Conservation (phyloP, 768 basidiomycete species). For the Pleurotus tuoliensis region DNA sequence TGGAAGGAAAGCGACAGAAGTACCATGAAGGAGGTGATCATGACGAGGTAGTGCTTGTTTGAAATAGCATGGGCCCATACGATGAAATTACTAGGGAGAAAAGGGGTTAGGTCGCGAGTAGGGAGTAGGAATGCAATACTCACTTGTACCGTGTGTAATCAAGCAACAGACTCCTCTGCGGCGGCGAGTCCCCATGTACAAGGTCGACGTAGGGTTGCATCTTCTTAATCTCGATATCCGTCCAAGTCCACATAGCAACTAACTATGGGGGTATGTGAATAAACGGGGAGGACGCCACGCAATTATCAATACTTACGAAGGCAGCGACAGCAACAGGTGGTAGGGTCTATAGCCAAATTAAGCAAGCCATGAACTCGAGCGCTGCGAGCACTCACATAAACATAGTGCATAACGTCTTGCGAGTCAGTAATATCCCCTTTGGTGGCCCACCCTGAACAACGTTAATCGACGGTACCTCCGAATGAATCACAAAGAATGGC, state of each 20-base stretch:
- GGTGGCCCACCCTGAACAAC: conserved; percentile 39
- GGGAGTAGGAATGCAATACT: conserved; percentile 4
- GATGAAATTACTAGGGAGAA: conserved; percentile 36
- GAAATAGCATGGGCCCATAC: conserved; percentile 42
- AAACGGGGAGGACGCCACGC: too few species aligned
- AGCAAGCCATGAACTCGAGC: background rate
- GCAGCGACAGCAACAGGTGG: conserved; percentile 50
- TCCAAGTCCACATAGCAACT: conserved; percentile 52
- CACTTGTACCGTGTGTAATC: conserved; percentile 55
- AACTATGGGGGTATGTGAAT: conserved; percentile 21
- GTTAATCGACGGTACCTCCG: background rate
- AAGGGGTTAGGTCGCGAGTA: background rate
- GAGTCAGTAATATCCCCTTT: conserved; percentile 26
- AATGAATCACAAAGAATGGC: conserved; percentile 7
- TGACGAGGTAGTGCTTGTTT: conserved; percentile 50
- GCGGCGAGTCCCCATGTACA: conserved; percentile 49
- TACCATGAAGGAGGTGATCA: conserved; percentile 43
- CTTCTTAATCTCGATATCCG: conserved; percentile 53
- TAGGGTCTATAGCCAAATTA: conserved; percentile 40
- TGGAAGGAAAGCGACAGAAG: conserved; percentile 45
- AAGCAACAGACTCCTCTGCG: conserved; percentile 47
- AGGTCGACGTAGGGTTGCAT: conserved; percentile 62
- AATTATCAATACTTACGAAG: conserved; percentile 24
- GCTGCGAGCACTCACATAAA: conserved; percentile 37
- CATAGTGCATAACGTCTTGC: conserved; percentile 43